Evolutionary conservation across 768 basidiomycete species (phyloP), one percentile per base, ranked within the genome.

Genomic region (Mycena albidolilacea): DNA sequence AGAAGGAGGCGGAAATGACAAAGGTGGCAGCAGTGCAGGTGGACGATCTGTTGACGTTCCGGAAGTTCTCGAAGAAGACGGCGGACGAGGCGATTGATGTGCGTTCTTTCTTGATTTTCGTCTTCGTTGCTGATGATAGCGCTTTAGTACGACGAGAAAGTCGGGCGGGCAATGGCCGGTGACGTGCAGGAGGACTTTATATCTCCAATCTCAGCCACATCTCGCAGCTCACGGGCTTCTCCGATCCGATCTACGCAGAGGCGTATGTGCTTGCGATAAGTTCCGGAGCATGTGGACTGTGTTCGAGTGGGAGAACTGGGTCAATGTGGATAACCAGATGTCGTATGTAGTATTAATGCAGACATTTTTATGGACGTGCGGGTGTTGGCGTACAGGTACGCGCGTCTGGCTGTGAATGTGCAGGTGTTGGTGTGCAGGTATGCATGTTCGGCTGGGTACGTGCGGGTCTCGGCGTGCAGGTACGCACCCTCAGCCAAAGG

Each of bases 211-310:
- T n/a, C n/a, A n/a, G n/a, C n/a, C n/a, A n/a, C n/a, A n/a, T n/a
- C n/a, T n/a, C n/a, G n/a, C n/a, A n/a, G n/a, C n/a, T n/a, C n/a
- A n/a, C n/a, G n/a, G n/a, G n/a, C n/a, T n/a, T n/a, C n/a, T n/a
- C n/a, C n/a, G n/a, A n/a, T n/a, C n/a, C n/a, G n/a, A n/a, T n/a
- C n/a, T n/a, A n/a, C n/a, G n/a, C n/a, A n/a, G n/a, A n/a, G n/a
- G n/a, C n/a, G n/a, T n/a, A n/a, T n/a, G n/a, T n/a, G n/a, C n/a
- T n/a, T n/a, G n/a, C n/a, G 43, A 57, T 23, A 41, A 97, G 94
- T 97, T 97, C 91, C 91, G 97, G 41, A 95, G 91, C 81, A 97
- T 97, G 96, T 98, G 97, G 97, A 99, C 97, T 35, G 98, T 98
- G 82, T 99, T 99, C 78, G 97, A 99, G 82, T 99, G 97, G 97